Evolutionary conservation across 2,329 filamentous ascomycete species (phyloP), one percentile per base, ranked within the genome.

Genomic region (Beauveria varroae): DNA sequence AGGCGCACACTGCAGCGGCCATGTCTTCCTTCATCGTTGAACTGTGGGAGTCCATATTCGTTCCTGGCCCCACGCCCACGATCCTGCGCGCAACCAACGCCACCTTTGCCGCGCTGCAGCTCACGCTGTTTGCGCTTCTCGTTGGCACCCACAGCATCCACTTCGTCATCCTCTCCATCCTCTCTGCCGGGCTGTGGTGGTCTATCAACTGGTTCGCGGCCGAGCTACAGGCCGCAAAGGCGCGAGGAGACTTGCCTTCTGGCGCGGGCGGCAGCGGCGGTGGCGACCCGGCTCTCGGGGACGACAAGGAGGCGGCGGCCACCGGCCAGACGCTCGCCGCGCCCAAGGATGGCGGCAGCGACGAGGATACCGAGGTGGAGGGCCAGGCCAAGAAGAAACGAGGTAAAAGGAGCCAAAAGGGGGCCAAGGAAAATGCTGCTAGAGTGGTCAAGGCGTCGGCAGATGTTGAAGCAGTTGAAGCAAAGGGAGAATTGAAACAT

Each of bases 201-300:
- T 86, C 89, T 62, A 93, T 98, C 77, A 98, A 98, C 82, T 99
- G 95, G 95, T 98, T 99, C 71, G 92, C 91, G 60, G 77, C 77
- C 51, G 93, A 86, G 76, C 72, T 86, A 54, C 76, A 75, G 64
- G 71, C 72, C 55, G 77, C 77, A 43, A 72, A 76, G 68, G 68
- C 63, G n/a, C 67, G 66, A 43, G 81, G 70, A 68, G 65, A 64
- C 65, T 61, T 62, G 16, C 53, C 60, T n/a, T 34, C 60, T 22
- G 58, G 50, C 28, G 43, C 47, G 34, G 34, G 12, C n/a, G 56
- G 28, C 24, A 18, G 24, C 34, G 51, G 14, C 34, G 51, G 18
- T 43, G 12, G 20, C 52, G 14, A 9, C 14, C n/a, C n/a, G 41
- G 28, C 41, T 66, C 58, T 60, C 66, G 52, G 22, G 53, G 65